These are phyloP conservation scores for Ascocoryne sarcoides DNA, from an alignment of 2,329 filamentous ascomycete species.

Conservation along the genomic window DNA sequence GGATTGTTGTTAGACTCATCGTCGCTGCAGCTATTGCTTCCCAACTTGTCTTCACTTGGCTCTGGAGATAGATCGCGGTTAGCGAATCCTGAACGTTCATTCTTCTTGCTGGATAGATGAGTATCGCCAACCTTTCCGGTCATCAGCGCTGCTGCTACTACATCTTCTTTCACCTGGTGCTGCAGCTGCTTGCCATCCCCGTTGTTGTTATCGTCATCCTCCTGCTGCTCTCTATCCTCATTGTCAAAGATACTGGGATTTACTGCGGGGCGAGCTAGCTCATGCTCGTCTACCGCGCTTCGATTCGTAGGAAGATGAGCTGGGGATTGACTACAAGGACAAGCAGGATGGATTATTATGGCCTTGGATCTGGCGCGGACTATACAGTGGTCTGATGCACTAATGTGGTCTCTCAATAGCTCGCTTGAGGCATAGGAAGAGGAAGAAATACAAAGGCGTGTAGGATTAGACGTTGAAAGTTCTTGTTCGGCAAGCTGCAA, in stretches of 20 bases:
- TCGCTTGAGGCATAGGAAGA: no score
- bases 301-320: constrained; percentile 11
- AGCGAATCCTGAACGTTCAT: constrained; percentile 6
- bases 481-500: constrained; percentile 9
- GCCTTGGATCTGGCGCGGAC: no score
- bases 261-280: constrained; percentile 7
- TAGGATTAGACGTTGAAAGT: constrained; percentile 10
- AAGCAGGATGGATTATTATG: no score
- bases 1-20: constrained; percentile 2
- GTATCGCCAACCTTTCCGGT: constrained; percentile 6
- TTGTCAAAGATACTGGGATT: constrained; percentile 8
- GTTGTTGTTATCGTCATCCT: constrained; percentile 5
- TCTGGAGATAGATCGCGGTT: constrained; percentile 9
- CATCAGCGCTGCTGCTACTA: constrained; percentile 6
- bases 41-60: constrained; percentile 7
- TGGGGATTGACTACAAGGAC: constrained; percentile 7
- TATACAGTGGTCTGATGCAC: no score
- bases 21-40: constrained; percentile 3
- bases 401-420: no score
- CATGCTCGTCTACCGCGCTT: constrained; percentile 11
- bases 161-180: constrained; percentile 7
- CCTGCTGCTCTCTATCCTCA: constrained; percentile 7
- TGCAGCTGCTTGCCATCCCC: constrained; percentile 3
- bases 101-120: neutral
- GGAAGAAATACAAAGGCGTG: no score